A percentile compares a stretch with the other conserved stretches of the same genome.
phyloP scores from a whole-genome alignment of 106 monocot genomes.

The Dendrobium chrysotoxum region DNA sequence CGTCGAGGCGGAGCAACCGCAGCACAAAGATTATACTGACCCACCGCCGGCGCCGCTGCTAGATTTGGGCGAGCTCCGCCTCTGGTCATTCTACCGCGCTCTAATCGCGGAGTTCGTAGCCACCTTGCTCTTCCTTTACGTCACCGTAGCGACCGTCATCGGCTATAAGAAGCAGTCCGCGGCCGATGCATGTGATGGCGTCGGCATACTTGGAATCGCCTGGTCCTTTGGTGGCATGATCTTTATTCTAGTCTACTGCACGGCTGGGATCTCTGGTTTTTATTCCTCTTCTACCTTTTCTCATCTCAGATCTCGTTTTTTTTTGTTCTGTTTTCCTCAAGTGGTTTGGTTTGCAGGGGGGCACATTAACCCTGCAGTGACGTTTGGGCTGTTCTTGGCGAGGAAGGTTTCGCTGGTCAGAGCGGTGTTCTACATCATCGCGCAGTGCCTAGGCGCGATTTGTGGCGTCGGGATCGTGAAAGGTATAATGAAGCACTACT shows the following conservation, averaged over 20 bases:
- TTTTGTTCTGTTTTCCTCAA: background rate
- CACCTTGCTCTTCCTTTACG: slow-evolving; percentile 16
- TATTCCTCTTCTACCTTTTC: background rate
- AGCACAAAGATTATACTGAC: slow-evolving; percentile 13
- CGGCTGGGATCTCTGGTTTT: slow-evolving; percentile 18
- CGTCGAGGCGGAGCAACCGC: slow-evolving; percentile 11
- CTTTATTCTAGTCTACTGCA: slow-evolving; percentile 27
- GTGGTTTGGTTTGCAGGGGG: slow-evolving; percentile 3
- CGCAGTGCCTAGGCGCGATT: slow-evolving; percentile 13
- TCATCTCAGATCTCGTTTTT: background rate
- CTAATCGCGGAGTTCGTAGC: slow-evolving; percentile 20
- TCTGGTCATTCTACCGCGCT: slow-evolving; percentile 22
- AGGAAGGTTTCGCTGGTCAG: slow-evolving; percentile 12
- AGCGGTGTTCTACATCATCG: slow-evolving; percentile 7
- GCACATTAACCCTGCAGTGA: slow-evolving; percentile 16
- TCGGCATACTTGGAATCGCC: slow-evolving; percentile 19
- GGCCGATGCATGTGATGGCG: slow-evolving; percentile 7
- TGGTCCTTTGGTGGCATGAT: slow-evolving; percentile 27
- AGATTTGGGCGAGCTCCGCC: slow-evolving; percentile 16
- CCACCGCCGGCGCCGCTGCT: slow-evolving; percentile 19
- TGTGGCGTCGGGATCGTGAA: slow-evolving; percentile 14
- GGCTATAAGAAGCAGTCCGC: slow-evolving; percentile 18
- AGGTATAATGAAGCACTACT: slow-evolving; percentile 8
- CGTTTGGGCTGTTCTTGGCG: slow-evolving; percentile 15
- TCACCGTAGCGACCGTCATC: slow-evolving; percentile 20